phyloP scores from a whole-genome alignment of 352 stramenopile genomes.

The Chrysophaeum taylorii region DNA sequence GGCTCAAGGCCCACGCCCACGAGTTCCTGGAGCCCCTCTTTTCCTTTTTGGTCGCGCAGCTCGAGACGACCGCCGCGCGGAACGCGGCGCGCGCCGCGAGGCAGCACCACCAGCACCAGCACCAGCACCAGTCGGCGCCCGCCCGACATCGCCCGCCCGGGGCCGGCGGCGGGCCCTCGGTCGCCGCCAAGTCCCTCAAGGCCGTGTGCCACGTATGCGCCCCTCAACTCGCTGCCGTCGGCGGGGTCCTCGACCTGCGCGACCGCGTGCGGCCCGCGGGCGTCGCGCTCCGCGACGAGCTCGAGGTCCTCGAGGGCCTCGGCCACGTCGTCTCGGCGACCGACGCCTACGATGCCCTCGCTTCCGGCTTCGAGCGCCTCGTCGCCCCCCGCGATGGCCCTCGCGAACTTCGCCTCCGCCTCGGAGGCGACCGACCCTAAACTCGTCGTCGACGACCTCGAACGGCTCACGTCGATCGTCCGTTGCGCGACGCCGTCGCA shows the following conservation, averaged over 20 bases:
- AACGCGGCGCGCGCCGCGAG: too few relatives aligned
- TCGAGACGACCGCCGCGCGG: too few relatives aligned
- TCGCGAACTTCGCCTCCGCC: not conserved
- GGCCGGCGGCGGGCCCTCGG: slow-evolving; percentile 35
- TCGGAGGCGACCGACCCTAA: slow-evolving; percentile 7
- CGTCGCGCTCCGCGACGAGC: slow-evolving; percentile 49
- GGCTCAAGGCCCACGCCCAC: slow-evolving; percentile 39
- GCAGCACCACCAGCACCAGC: too few relatives aligned
- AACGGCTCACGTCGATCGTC: slow-evolving; percentile 48
- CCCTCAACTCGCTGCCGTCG: slow-evolving; percentile 34
- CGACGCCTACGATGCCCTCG: slow-evolving; percentile 25
- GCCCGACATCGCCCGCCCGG: too few relatives aligned
- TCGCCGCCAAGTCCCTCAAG: slow-evolving; percentile 49
- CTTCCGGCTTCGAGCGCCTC: not conserved
- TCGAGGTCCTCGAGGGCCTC: slow-evolving; percentile 54
- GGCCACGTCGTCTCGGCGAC: slow-evolving; percentile 41
- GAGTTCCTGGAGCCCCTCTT: slow-evolving; percentile 44
- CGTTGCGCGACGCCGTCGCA: slow-evolving; percentile 33
- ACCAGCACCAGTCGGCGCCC: too few relatives aligned
- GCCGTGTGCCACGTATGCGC: slow-evolving; percentile 45
- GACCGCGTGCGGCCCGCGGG: slow-evolving; percentile 32
- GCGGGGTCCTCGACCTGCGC: slow-evolving; percentile 49
- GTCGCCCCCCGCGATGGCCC: not conserved
- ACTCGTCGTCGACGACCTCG: slow-evolving; percentile 41
- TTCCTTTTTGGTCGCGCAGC: slow-evolving; percentile 47